Evolutionary conservation across 495 filamentous ascomycete species (phyloP), one percentile per base, ranked within the genome.

Genomic region (Penicillium canariense): DNA sequence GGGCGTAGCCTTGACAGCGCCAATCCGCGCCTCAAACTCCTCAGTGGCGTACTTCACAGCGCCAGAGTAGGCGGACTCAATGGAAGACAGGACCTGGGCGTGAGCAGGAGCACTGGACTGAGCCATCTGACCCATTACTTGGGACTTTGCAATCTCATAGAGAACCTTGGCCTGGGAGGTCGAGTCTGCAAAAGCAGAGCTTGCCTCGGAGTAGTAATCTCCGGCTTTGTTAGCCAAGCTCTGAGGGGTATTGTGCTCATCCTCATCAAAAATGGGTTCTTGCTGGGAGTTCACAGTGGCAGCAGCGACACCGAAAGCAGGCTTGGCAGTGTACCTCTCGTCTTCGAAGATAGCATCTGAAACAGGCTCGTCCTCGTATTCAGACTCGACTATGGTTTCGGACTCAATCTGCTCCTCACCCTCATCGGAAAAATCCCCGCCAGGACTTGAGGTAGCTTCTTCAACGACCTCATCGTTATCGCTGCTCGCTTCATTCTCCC

Each of bases 41-140:
- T 80, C 74, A 58, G 78, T 86, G 8, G 86, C 87, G 12, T 82
- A 79, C 1, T 76, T 77, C 48, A 87, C 62, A 4, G 87, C 82
- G 22, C 79, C 80, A 26, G 85, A 87, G 66, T 90, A 91, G 7
- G 81, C 87, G 9, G 74, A 77, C 22, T 88, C 85, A 31, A 88
- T 79, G 0, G 86, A 87, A 18, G 84, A 77, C 2, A 89, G 71
- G 71, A 89, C 77, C 49, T 85, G 68, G 52, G 78, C 68, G 52
- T 89, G 83, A 12, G 75, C 71, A 11, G 83, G 80, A 34, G 85
- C 83, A 17, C 82, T 83, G 17, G 81, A 81, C 25, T 87, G 86
- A n/a, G 81, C 78, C 42, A 91, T 76, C 60, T 88, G 81, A 10
- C 74, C 80, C 2, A 84, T 85, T 2, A 86, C 72, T n/a, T 79